Percentiles rank a stretch among this genome's conserved stretches.
Conservation (phyloP, 257 asterid species). For the Echium plantagineum region DNA sequence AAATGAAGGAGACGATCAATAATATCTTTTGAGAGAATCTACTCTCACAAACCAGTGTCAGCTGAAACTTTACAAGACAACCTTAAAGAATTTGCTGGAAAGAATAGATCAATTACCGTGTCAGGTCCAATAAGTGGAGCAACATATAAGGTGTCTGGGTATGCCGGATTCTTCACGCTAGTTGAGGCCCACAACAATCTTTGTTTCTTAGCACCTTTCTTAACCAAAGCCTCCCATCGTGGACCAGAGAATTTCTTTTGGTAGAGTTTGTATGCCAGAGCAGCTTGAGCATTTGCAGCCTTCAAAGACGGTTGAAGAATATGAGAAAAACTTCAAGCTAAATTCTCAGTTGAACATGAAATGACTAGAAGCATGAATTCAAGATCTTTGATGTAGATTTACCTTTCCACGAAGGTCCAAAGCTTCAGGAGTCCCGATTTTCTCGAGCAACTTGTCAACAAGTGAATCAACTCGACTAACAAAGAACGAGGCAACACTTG, state of each 20-base stretch:
- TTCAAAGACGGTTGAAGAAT: conserved; percentile 16
- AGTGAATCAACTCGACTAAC: conserved; percentile 96
- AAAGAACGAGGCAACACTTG: conserved; percentile 96
- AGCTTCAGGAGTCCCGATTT: conserved; percentile 88
- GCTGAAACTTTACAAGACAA: conserved; percentile 16
- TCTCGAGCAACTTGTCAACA: conserved; percentile 95
- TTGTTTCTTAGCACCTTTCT: conserved; percentile 99
- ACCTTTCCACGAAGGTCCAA: conserved; percentile 98
- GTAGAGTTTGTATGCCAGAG: conserved; percentile 81
- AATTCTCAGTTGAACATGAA: background rate
- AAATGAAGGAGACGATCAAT: background rate
- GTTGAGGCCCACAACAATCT: conserved; percentile 99
- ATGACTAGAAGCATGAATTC: background rate
- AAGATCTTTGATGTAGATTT: background rate
- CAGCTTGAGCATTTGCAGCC: conserved; percentile 99
- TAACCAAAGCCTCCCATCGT: conserved; percentile 96
- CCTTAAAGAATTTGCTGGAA: conserved; percentile 7
- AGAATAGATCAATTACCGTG: conserved; percentile 48
- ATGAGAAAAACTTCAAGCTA: conserved; percentile 6
- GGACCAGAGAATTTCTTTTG: conserved; percentile 96
- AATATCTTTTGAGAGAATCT: background rate
- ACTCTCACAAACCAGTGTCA: background rate
- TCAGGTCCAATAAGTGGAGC: conserved; percentile 99
- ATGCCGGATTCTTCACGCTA: conserved; percentile 97
- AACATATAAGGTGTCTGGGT: conserved; percentile 91